Conservation (phyloP, 163 green algal genomes). For the Trebouxiophyceae sp. region DNA sequence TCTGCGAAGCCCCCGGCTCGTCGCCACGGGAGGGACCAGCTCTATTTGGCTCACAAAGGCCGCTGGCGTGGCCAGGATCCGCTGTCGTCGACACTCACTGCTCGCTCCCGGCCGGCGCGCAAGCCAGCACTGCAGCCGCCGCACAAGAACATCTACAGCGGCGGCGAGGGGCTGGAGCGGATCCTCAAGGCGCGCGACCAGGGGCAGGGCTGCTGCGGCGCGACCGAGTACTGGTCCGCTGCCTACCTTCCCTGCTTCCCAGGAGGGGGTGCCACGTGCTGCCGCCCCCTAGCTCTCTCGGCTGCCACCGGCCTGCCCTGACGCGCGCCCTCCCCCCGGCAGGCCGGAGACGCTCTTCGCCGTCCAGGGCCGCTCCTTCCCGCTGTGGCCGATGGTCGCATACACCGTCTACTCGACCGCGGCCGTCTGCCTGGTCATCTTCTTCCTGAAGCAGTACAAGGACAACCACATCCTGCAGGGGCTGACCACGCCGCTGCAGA, state of each 20-base stretch:
- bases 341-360: constrained; percentile 1
- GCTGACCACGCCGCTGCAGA: background rate
- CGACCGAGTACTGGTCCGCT: background rate
- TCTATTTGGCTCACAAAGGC: no score
- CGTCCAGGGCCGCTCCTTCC: background rate
- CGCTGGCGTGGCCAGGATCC: no score
- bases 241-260: no score
- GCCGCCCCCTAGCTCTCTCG: no score
- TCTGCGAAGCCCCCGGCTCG: no score
- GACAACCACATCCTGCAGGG: constrained; percentile 1
- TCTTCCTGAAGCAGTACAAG: background rate
- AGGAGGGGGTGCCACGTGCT: no score
- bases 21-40: no score
- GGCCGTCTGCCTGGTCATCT: background rate
- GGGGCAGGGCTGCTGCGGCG: background rate
- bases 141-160: background rate
- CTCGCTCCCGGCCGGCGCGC: no score
- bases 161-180: background rate
- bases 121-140: background rate
- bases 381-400: background rate
- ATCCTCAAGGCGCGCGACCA: background rate
- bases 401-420: background rate
- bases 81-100: no score
- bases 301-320: no score
- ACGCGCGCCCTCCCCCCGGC: no score